These are phyloP conservation scores for Jatropha podagrica DNA, from an alignment of 441 rosid species.

Conservation along the genomic window DNA sequence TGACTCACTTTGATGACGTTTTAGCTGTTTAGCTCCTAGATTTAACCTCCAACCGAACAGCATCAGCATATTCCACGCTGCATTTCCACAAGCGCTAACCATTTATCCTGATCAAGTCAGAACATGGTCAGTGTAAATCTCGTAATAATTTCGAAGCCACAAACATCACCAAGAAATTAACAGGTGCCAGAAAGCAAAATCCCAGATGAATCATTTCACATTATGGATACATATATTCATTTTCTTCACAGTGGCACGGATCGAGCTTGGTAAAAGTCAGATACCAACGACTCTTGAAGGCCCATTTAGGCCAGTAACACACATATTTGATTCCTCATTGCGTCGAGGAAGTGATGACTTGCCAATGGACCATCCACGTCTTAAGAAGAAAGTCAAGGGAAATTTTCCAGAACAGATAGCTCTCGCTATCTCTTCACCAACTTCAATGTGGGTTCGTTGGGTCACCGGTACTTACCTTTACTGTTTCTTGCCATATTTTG, in stretches of 20 bases:
- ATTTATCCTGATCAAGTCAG: too few relatives aligned
- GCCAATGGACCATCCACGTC: conserved; percentile 58
- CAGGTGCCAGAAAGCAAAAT: background rate
- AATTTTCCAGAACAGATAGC: conserved; percentile 74
- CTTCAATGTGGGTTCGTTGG: conserved; percentile 82
- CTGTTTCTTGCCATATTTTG: background rate
- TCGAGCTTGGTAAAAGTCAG: conserved; percentile 2
- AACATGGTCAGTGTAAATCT: background rate
- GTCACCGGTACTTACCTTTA: conserved; percentile 51
- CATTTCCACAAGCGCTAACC: too few relatives aligned
- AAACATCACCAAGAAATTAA: background rate
- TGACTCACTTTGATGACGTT: too few relatives aligned
- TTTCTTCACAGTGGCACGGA: conserved; percentile 18
- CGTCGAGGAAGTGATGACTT: conserved; percentile 57
- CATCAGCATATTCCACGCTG: background rate
- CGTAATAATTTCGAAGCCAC: background rate
- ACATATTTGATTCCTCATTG: conserved; percentile 53
- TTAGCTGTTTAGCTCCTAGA: too few relatives aligned
- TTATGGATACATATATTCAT: conserved; percentile 1
- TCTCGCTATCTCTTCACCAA: conserved; percentile 54
- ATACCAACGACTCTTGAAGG: conserved; percentile 78
- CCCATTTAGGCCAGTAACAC: conserved; percentile 70
- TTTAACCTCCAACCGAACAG: background rate
- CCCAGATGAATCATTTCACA: conserved; percentile 5
- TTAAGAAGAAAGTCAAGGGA: conserved; percentile 35